phyloP scores from a whole-genome alignment of 2,329 filamentous ascomycete species.

The Alternaria tenuissima region DNA sequence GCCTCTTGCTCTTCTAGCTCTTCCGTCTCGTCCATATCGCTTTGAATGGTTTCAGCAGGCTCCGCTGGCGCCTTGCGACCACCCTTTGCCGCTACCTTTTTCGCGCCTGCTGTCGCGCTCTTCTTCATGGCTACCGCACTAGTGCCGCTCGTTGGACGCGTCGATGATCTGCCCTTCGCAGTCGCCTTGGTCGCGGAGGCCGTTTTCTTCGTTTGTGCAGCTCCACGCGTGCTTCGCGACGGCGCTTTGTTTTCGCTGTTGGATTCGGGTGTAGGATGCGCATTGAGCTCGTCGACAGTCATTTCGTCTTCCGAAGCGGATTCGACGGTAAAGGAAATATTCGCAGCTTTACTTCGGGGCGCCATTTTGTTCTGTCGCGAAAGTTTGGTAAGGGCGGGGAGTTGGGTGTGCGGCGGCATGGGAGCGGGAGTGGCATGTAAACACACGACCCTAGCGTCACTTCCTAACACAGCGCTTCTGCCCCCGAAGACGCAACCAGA shows the following conservation, averaged over 20 bases:
- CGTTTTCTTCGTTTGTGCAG: constrained; percentile 34
- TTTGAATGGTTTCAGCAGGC: constrained; percentile 50
- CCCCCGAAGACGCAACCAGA: background rate
- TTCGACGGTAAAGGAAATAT: constrained; percentile 51
- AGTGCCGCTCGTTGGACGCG: constrained; percentile 50
- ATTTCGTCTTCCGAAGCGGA: constrained; percentile 54
- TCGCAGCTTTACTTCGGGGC: constrained; percentile 41
- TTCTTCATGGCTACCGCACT: constrained; percentile 51
- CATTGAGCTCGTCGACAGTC: constrained; percentile 44
- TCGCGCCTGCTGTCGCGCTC: constrained; percentile 44
- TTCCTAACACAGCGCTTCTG: background rate
- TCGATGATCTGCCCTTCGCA: constrained; percentile 46
- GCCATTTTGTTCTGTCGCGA: constrained; percentile 34
- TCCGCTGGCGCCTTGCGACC: constrained; percentile 55
- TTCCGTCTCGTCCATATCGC: constrained; percentile 57
- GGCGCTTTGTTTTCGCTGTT: constrained; percentile 51
- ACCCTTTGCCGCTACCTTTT: constrained; percentile 43
- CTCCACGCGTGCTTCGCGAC: constrained; percentile 45
- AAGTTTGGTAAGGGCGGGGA: background rate
- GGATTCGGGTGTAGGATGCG: constrained; percentile 52
- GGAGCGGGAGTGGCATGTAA: constrained; percentile 12
- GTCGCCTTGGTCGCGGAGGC: constrained; percentile 41
- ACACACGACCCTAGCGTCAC: constrained; percentile 15
- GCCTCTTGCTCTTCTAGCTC: constrained; percentile 46
- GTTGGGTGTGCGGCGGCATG: constrained; percentile 14